Evolutionary conservation across 306 rosid genomes (phyloP).

Genomic region (Vigna trinervia): DNA sequence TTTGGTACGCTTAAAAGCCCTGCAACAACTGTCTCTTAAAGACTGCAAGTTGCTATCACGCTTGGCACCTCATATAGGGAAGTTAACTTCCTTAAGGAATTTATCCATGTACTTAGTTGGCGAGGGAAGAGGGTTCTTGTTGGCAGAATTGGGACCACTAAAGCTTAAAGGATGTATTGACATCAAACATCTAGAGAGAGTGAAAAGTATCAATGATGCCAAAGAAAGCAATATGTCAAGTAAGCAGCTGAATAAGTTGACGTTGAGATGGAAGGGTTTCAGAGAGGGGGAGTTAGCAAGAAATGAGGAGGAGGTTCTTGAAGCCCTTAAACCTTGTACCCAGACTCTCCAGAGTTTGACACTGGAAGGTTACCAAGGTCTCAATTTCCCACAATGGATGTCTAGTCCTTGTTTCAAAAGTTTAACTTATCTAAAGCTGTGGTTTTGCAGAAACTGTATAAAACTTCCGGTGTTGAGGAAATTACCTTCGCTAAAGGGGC

Average conservation of each 20-base stretch:
- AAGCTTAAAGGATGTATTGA: slow-evolving; percentile 42
- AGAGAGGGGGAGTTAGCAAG: background rate
- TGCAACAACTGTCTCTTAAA: background rate
- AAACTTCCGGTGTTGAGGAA: background rate
- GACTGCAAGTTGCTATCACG: background rate
- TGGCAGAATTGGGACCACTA: slow-evolving; percentile 33
- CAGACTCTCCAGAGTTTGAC: background rate
- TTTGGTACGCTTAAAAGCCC: background rate
- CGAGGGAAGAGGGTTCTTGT: slow-evolving; percentile 15
- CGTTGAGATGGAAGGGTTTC: background rate
- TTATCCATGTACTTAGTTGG: slow-evolving; percentile 32
- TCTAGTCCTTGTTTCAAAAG: background rate
- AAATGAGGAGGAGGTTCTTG: background rate
- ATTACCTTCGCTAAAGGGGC: background rate
- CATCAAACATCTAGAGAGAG: background rate
- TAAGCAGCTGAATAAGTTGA: background rate
- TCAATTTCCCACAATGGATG: slow-evolving; percentile 41
- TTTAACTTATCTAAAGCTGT: background rate
- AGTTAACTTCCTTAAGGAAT: slow-evolving; percentile 6
- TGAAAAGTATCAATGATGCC: background rate
- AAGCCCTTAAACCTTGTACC: slow-evolving; percentile 22
- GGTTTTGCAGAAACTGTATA: background rate
- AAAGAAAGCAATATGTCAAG: background rate
- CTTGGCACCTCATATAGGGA: background rate
- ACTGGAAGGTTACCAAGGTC: slow-evolving; percentile 23